Evolutionary conservation across 2,329 filamentous ascomycete species (phyloP), one percentile per base, ranked within the genome.

Genomic region (Aspergillus fumigatus): DNA sequence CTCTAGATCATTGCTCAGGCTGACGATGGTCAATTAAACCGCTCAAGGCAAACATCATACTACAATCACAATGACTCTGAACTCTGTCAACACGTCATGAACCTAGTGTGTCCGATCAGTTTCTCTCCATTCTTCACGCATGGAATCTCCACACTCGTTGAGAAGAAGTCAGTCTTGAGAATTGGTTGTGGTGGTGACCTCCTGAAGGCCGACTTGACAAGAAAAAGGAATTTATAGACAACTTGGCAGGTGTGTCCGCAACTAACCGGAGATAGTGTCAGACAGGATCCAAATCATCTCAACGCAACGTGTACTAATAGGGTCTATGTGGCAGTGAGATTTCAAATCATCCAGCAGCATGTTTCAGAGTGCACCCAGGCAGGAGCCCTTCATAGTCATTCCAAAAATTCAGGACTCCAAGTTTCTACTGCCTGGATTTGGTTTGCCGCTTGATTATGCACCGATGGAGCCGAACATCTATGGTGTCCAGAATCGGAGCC

Each of bases 341-440:
- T 47, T 23, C 21, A 5, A 21, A 23, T 14, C 21, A 17, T 23
- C 4, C 26, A 50, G 27, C 50, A 60, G 23, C 19, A 67, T 67
- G 65, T 67, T 65, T 48, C 59, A 67, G 53, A 57, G 61, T 38
- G 32, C 32, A 45, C 26, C 57, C 38, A 57, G 56, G 21, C 50
- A 61, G 19, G 41, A 59, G 11, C 19, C 40, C 4, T 59, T 64
- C n/a, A 43, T 59, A 10, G 14, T 19, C 3, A 4, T 50, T 11
- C 47, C 50, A n/a, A 59, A 58, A 25, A 52, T 38, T 17, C 51
- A 54, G 45, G 61, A 65, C 41, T 52, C 21, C 50, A 63, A 59
- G 5, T 60, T 69, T 29, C 50, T 56, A 38, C 67, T 74, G 32
- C 73, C 73, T 9, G 72, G 73, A 27, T 69, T 67, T 62, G 67